These are phyloP conservation scores for Artomyces pyxidatus DNA, from an alignment of 768 basidiomycete species.

Conservation along the genomic window DNA sequence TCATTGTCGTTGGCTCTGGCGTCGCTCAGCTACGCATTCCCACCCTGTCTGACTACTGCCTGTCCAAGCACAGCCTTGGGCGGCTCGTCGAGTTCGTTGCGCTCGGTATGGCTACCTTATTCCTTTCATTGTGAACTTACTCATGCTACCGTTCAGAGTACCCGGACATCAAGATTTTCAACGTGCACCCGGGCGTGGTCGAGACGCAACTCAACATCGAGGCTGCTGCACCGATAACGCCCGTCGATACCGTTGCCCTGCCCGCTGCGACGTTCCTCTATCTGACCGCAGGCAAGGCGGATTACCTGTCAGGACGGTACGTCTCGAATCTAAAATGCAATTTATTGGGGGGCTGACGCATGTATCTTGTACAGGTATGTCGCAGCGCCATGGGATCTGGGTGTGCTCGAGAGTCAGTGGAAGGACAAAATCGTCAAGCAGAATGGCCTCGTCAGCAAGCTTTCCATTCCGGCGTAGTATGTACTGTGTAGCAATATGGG, in stretches of 20 bases:
- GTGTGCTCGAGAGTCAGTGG: neutral
- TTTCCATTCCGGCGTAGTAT: too few relatives aligned
- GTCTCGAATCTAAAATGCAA: neutral
- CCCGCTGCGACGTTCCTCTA: neutral
- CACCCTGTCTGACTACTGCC: constrained; percentile 3
- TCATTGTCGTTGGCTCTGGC: neutral
- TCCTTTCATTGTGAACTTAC: too few relatives aligned
- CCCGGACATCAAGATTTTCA: neutral
- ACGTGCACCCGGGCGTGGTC: neutral
- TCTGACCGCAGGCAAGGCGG: neutral
- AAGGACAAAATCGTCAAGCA: neutral
- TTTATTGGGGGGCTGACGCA: too few relatives aligned
- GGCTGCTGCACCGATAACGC: neutral
- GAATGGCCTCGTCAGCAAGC: neutral
- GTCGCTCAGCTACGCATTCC: neutral
- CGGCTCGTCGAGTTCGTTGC: constrained; percentile 5
- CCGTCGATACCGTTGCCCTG: neutral
- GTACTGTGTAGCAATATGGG: too few relatives aligned
- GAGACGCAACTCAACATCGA: neutral
- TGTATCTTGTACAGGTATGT: neutral
- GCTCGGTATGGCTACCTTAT: constrained; percentile 20
- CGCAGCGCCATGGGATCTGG: neutral
- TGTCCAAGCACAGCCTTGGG: constrained; percentile 2
- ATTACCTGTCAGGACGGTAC: neutral
- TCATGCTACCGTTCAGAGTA: neutral